Conservation (phyloP, 176 grass and related monocot species). For the Musa beccarii region DNA sequence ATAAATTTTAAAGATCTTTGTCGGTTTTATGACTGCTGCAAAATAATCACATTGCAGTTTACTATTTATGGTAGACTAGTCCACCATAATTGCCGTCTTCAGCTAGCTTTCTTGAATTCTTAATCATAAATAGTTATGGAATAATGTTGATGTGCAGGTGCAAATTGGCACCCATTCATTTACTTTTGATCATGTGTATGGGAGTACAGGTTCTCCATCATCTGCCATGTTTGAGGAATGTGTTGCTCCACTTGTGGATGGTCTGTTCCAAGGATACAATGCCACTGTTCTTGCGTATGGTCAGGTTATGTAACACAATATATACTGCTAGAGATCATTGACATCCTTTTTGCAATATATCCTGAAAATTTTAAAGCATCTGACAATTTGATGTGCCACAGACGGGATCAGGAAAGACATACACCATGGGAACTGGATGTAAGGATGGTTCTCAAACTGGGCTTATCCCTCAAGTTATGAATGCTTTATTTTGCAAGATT, state of each 20-base stretch:
- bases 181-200: slow-evolving; percentile 99
- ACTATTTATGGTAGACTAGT: neutral
- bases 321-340: neutral
- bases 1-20: too few species aligned
- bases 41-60: too few species aligned
- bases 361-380: neutral
- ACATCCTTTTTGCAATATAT: neutral
- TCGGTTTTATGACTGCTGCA: too few species aligned
- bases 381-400: slow-evolving; percentile 11
- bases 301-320: slow-evolving; percentile 47
- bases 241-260: slow-evolving; percentile 84
- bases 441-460: slow-evolving; percentile 64
- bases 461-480: slow-evolving; percentile 80
- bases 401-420: slow-evolving; percentile 61
- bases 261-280: slow-evolving; percentile 80
- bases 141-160: slow-evolving; percentile 38
- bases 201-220: slow-evolving; percentile 57
- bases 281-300: slow-evolving; percentile 54
- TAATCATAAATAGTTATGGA: slow-evolving; percentile 6
- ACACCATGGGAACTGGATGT: slow-evolving; percentile 72
- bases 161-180: slow-evolving; percentile 97
- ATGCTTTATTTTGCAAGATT: slow-evolving; percentile 69
- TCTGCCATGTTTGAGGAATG: slow-evolving; percentile 86
- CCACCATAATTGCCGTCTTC: neutral
- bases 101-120: neutral